Evolutionary conservation across 495 filamentous ascomycete species (phyloP).

Genomic region (Chaetomium cochliodes): DNA sequence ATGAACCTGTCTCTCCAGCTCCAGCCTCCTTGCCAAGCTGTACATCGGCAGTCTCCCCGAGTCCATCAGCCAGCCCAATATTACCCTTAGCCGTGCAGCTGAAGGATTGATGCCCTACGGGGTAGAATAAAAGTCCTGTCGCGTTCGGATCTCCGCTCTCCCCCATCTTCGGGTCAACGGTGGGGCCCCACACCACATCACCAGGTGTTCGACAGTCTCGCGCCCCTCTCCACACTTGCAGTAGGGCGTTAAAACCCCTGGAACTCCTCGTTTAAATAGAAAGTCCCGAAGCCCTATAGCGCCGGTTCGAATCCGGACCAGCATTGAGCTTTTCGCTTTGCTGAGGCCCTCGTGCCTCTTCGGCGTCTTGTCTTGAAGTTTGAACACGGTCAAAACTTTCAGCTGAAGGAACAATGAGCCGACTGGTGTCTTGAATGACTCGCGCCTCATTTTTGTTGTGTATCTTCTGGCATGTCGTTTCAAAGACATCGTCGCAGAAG

Average conservation of each 20-base stretch:
- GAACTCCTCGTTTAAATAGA: constrained; percentile 12
- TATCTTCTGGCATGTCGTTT: constrained; percentile 37
- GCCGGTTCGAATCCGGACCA: constrained; percentile 19
- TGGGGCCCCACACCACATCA: constrained; percentile 19
- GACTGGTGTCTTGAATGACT: constrained; percentile 42
- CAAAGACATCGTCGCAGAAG: constrained; percentile 42
- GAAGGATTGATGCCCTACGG: constrained; percentile 9
- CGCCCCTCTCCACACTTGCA: constrained; percentile 18
- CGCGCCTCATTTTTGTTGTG: constrained; percentile 40
- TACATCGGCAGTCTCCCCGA: constrained; percentile 15
- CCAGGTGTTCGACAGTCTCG: constrained; percentile 21
- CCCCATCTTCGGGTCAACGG: constrained; percentile 16
- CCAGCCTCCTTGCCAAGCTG: constrained; percentile 13
- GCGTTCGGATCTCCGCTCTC: constrained; percentile 11
- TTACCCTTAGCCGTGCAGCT: constrained; percentile 20
- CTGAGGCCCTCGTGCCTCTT: constrained; percentile 9
- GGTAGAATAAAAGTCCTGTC: constrained; percentile 18
- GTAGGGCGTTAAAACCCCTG: constrained; percentile 3
- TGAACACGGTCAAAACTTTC: too few relatives aligned
- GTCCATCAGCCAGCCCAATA: constrained; percentile 18
- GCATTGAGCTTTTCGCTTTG: constrained; percentile 11
- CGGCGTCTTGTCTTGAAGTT: background rate
- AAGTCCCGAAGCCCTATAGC: constrained; percentile 19
- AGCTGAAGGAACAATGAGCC: constrained; percentile 32
- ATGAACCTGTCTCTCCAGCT: too few relatives aligned